Evolutionary conservation across 1,284 basidiomycete genomes (phyloP).

Genomic region (Apiotrichum domesticum): DNA sequence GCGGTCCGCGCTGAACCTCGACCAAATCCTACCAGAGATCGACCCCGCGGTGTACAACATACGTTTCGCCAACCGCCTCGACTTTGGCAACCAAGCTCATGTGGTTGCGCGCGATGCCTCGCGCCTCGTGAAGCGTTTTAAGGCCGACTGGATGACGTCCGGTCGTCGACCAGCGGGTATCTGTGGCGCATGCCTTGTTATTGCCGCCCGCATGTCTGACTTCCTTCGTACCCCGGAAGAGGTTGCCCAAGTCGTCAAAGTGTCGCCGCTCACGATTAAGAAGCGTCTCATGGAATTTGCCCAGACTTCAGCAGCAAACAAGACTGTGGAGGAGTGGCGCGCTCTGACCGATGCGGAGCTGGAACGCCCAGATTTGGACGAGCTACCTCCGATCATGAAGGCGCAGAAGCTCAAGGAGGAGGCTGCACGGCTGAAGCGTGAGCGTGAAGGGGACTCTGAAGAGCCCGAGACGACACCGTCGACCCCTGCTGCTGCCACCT

Average conservation of each 20-base stretch:
- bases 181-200: slow-evolving; percentile 88
- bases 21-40: slow-evolving; percentile 59
- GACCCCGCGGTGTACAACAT: slow-evolving; percentile 97
- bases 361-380: slow-evolving; percentile 37
- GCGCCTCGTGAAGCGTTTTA: slow-evolving; percentile 88
- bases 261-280: slow-evolving; percentile 87
- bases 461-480: background rate
- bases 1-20: slow-evolving; percentile 78
- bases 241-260: slow-evolving; percentile 97
- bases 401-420: slow-evolving; percentile 30
- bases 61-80: slow-evolving; percentile 90
- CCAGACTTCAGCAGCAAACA: slow-evolving; percentile 72
- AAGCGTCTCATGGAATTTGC: slow-evolving; percentile 96
- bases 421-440: slow-evolving; percentile 14
- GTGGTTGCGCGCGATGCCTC: slow-evolving; percentile 90
- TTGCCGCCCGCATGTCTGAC: slow-evolving; percentile 98
- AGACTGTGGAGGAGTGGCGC: slow-evolving; percentile 87
- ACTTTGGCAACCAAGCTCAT: slow-evolving; percentile 91
- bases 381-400: slow-evolving; percentile 35
- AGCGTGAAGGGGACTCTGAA: slow-evolving; percentile 15
- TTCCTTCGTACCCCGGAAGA: slow-evolving; percentile 89
- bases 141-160: slow-evolving; percentile 94
- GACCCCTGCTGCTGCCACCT: background rate
- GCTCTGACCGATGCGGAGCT: slow-evolving; percentile 62
- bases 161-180: slow-evolving; percentile 95